Base-by-base conservation (phyloP, 2,329 filamentous ascomycete genomes). In the Penicillium rolfsii region DNA sequence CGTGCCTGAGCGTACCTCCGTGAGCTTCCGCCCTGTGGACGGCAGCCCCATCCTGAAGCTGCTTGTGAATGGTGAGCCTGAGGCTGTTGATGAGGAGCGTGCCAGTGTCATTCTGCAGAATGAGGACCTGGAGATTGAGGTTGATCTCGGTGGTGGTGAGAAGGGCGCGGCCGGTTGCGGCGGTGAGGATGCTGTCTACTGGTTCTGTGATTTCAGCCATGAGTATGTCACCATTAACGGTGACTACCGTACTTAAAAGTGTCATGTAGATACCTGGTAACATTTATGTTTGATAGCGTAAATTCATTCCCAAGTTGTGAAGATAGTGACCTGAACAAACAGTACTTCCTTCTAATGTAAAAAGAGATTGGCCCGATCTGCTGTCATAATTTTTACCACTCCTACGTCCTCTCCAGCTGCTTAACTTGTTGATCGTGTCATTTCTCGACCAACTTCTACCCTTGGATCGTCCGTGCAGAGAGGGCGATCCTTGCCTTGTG, bases 201-300 rank as follows among this genome's bases (percentile, higher is more conserved):
- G 85, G 84, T 88, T 87, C 66, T 89, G 86, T 73, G 87, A 89
- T 76, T 88, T 89, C 63, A 87, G 84, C 69, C 87, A 89, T 73
- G 87, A 89, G 75, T 89, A 88, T 78, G 86, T 89, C 52, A 88
- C 86, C 54, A 89, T 89, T 68, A 89, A 89, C 71, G 87, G 85
- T 40, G 87, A 89, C 74, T 89, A 89, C 74, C 77, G 87, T 69
- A 88, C 87, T 35, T 88, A 65, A 65, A 28, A 52, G 22, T 57
- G 43, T 40, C 24, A 26, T 28, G 45, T 30, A 52, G 36, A 35
- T 52, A 36, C 30, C 22, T 48, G n/a, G 45, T 7, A n/a, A 30
- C 5, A 30, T 48, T 46, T 26, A 2, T 46, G 43, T 46, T 35
- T 28, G 19, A 46, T 46, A 4, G 30, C n/a, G n/a, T 28, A 49